These are phyloP conservation scores for Gorgonomyces haynaldii DNA, from an alignment of 192 early-diverging fungal genomes.

Conservation along the genomic window DNA sequence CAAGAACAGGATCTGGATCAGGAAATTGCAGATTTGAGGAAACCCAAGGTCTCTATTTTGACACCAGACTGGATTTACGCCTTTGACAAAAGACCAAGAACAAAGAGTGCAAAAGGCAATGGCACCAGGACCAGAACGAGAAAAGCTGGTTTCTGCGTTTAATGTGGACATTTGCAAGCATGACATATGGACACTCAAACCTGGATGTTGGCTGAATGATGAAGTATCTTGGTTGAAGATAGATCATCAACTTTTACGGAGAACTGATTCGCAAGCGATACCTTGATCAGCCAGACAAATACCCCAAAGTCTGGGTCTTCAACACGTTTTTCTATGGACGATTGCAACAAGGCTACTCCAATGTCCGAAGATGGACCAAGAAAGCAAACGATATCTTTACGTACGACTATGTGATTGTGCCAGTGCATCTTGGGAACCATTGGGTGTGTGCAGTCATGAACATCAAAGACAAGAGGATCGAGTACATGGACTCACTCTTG, in stretches of 20 bases:
- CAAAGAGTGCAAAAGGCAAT: too few relatives aligned
- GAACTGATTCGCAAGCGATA: slow-evolving; percentile 61
- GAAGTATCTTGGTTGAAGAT: slow-evolving; percentile 43
- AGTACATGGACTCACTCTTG: slow-evolving; percentile 73
- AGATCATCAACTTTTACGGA: slow-evolving; percentile 86
- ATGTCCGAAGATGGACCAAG: slow-evolving; percentile 72
- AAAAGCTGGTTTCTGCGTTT: neutral
- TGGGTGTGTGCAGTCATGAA: slow-evolving; percentile 63
- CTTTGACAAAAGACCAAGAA: too few relatives aligned
- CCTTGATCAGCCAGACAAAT: slow-evolving; percentile 16
- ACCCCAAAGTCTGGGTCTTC: slow-evolving; percentile 71
- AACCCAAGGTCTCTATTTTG: too few relatives aligned
- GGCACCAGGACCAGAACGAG: too few relatives aligned
- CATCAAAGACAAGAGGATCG: slow-evolving; percentile 46
- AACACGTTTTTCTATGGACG: slow-evolving; percentile 85
- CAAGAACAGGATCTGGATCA: too few relatives aligned
- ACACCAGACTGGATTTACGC: too few relatives aligned
- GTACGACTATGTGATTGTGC: slow-evolving; percentile 67
- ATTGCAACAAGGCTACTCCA: slow-evolving; percentile 55
- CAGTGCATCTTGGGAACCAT: slow-evolving; percentile 68
- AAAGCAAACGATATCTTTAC: slow-evolving; percentile 64
- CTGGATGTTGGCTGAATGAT: slow-evolving; percentile 84
- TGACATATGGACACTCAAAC: slow-evolving; percentile 62
- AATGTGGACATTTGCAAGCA: neutral
- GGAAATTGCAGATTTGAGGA: too few relatives aligned